phyloP scores from a whole-genome alignment of 805 yeast genomes.

The Torulaspora microellipsoides region DNA sequence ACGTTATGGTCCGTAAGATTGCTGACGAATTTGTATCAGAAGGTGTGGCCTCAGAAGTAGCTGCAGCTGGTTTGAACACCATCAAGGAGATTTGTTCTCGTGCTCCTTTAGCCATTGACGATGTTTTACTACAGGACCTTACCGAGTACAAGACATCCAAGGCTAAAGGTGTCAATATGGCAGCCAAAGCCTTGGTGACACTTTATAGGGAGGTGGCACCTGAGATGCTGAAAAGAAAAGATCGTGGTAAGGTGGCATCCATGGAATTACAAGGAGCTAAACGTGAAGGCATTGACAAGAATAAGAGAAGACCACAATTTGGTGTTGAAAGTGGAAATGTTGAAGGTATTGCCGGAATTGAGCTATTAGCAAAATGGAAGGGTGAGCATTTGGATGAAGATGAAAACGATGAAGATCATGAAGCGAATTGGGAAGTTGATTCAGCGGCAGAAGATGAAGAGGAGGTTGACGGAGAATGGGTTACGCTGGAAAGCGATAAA shows the following conservation, averaged over 20 bases:
- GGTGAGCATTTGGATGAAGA: slow-evolving; percentile 46
- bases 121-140: slow-evolving; percentile 81
- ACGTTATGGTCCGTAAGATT: slow-evolving; percentile 77
- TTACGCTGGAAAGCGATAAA: slow-evolving; percentile 74
- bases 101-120: slow-evolving; percentile 92
- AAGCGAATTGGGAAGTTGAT: slow-evolving; percentile 53
- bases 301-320: slow-evolving; percentile 44
- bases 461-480: slow-evolving; percentile 90
- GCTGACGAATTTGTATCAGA: slow-evolving; percentile 98
- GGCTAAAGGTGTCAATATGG: slow-evolving; percentile 89
- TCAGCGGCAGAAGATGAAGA: slow-evolving; percentile 37
- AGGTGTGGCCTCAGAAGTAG: slow-evolving; percentile 97
- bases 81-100: slow-evolving; percentile 89
- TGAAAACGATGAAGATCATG: slow-evolving; percentile 59
- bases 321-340: slow-evolving; percentile 67
- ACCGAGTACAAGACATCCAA: slow-evolving; percentile 89
- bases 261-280: slow-evolving; percentile 69
- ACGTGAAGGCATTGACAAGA: slow-evolving; percentile 38
- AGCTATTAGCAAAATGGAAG: slow-evolving; percentile 80
- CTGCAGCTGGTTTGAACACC: slow-evolving; percentile 95
- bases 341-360: slow-evolving; percentile 87
- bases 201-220: slow-evolving; percentile 95
- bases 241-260: slow-evolving; percentile 88
- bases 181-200: slow-evolving; percentile 82
- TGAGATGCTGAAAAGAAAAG: slow-evolving; percentile 84